Conservation (phyloP, 805 yeast species). For the Spathaspora girioi region DNA sequence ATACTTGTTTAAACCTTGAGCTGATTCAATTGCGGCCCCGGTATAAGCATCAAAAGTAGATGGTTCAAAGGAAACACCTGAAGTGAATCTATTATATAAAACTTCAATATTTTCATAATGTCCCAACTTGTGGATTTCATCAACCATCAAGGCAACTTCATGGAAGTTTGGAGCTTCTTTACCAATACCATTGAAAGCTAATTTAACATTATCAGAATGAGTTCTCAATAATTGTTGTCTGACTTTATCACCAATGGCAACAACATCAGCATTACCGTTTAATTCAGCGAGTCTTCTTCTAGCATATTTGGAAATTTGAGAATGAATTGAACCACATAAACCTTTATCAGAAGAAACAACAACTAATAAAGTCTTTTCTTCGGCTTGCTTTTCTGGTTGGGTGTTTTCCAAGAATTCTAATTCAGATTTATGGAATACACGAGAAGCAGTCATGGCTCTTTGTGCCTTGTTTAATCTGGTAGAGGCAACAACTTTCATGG, state of each 20-base stretch:
- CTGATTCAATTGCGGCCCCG: constrained; percentile 67
- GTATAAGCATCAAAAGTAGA: constrained; percentile 62
- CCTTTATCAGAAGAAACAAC: constrained; percentile 97
- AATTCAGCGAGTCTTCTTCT: constrained; percentile 60
- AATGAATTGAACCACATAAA: constrained; percentile 96
- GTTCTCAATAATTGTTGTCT: constrained; percentile 87
- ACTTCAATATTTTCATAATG: constrained; percentile 76
- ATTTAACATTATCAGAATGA: constrained; percentile 60
- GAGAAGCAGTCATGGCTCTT: constrained; percentile 85
- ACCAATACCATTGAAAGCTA: constrained; percentile 89
- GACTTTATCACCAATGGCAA: constrained; percentile 91
- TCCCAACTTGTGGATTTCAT: constrained; percentile 68
- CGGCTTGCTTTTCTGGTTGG: constrained; percentile 53
- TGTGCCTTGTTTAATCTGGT: constrained; percentile 95
- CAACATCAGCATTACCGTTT: constrained; percentile 68
- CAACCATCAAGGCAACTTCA: constrained; percentile 87
- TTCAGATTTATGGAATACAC: constrained; percentile 80
- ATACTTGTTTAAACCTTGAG: constrained; percentile 82
- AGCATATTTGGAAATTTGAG: constrained; percentile 88
- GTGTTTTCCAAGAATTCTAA: constrained; percentile 74
- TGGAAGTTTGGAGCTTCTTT: constrained; percentile 92
- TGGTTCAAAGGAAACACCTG: constrained; percentile 91
- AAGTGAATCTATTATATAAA: constrained; percentile 80
- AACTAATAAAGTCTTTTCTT: constrained; percentile 69
- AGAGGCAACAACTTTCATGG: constrained; percentile 99